Base-by-base conservation (phyloP, 2,329 filamentous ascomycete genomes). In the Myriangium duriaei region DNA sequence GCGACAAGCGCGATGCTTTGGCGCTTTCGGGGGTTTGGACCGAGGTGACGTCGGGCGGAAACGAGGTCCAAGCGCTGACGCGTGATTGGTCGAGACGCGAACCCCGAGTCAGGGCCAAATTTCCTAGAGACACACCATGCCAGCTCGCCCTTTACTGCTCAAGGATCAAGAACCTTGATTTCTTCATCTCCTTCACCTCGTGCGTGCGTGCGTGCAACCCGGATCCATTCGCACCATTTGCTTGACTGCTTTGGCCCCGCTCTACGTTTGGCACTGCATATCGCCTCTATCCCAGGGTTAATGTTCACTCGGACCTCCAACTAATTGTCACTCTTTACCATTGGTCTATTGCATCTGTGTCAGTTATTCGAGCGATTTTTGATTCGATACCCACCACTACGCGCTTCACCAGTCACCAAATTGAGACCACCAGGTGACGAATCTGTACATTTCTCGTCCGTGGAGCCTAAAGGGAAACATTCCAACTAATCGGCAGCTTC, bases 401-500 rank as follows among this genome's bases (percentile, higher is more conserved):
- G 35, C 32, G 35, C 35, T 37, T 37, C 35, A 37, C 28, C 32
- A 29, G n/a, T n/a, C n/a, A n/a, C n/a, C n/a, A n/a, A n/a, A n/a
- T n/a, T n/a, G n/a, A n/a, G n/a, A 37, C 32, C 32, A 29, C 35
- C 10, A 4, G 6, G 15, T 18, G 14, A 3, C 16, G 29, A 32
- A 32, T 14, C 18, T 15, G 16, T 21, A 15, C 28, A 14, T 13
- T 10, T 9, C 10, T 15, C 14, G 26, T 18, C 24, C 28, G n/a
- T 16, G 13, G n/a, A 30, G 6, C 17, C 19, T 9, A 19, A 12
- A 37, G 9, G 15, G 10, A 7, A 13, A 39, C 14, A 3, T 11
- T 11, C 4, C n/a, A 40, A 5, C 17, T 16, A 41, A 37, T 35
- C 37, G 42, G 38, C 34, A 37, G 42, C 42, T 40, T 16, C 31